Base-by-base conservation (phyloP, 2,329 filamentous ascomycete species). In the Madurella fahalii region DNA sequence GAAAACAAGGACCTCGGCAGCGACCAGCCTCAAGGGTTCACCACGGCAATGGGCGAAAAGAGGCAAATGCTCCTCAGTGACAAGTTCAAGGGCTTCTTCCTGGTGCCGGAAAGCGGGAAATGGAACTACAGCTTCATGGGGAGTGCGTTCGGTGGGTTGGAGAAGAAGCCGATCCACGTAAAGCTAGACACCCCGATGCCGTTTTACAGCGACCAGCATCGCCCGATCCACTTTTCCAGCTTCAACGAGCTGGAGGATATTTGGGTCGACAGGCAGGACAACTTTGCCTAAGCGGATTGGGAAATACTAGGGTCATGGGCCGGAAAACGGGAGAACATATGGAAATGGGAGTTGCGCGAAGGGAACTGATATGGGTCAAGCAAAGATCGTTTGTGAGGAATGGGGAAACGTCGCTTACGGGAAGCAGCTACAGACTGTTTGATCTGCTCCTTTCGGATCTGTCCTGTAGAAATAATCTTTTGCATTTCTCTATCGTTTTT, bases 91-190 rank as follows among this genome's bases (percentile, higher is more conserved):
- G 95, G 94, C 30, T 97, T 92, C 77, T 99, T 99, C 83, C 76
- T 99, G 52, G 91, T 97, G 18, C 94, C 94, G 0, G 92, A 96
- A 67, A 86, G 87, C 52, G 86, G 85, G 59, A 80, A 87, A 58
- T 99, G 94, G 94, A 99, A 99, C 73, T 99, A 96, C 77, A 94
- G 89, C 71, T 99, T 99, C 79, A 90, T 97, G 85, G 94, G 94
- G 52, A 90, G 86, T 61, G 85, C 85, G 0, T 99, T 97, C 68
- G 85, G 86, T 13, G 85, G 85, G 40, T 81, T 96, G 60, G 91
- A 96, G 75, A 97, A 96, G 84, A 90, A 90, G 75, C 81, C 86
- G 3, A 82, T 96, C 42, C 88, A 91, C 64, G 92, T 97, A 64
- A 94, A 94, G 78, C 85, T 99, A 52, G 95, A 97, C 72, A 95